These are phyloP conservation scores for Phyllosticta citribraziliensis DNA, from an alignment of 2,329 filamentous ascomycete genomes.

Conservation along the genomic window DNA sequence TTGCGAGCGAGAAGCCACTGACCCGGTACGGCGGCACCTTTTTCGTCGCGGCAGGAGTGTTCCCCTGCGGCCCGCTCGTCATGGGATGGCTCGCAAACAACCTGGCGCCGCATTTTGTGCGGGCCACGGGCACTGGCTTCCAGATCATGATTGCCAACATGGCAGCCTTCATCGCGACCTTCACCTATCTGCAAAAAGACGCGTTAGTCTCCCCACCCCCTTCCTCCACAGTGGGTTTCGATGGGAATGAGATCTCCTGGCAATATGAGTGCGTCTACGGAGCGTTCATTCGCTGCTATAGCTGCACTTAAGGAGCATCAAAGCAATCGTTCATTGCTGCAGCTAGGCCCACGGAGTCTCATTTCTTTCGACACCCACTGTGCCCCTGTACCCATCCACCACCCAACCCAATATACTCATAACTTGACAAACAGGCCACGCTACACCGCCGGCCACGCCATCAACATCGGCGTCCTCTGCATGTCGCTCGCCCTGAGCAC, in stretches of 20 bases:
- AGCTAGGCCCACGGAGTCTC: too few relatives aligned
- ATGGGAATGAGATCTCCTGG: too few relatives aligned
- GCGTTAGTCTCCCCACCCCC: slow-evolving; percentile 16
- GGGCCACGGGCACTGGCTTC: slow-evolving; percentile 43
- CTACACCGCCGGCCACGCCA: slow-evolving; percentile 13
- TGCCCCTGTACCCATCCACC: not conserved
- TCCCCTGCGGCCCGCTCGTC: slow-evolving; percentile 22
- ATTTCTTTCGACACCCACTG: not conserved
- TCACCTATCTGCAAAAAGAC: slow-evolving; percentile 40
- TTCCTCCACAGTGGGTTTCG: not conserved
- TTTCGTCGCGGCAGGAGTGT: slow-evolving; percentile 36
- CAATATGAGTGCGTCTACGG: too few relatives aligned
- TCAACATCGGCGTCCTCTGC: slow-evolving; percentile 9
- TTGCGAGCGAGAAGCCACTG: slow-evolving; percentile 28
- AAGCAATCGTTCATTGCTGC: too few relatives aligned
- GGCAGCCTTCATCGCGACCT: slow-evolving; percentile 41
- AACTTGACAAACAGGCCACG: slow-evolving; percentile 11
- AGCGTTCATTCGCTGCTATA: too few relatives aligned
- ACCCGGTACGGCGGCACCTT: slow-evolving; percentile 32
- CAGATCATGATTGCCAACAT: slow-evolving; percentile 38
- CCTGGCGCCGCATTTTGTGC: slow-evolving; percentile 46
- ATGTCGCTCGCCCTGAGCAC: slow-evolving; percentile 16
- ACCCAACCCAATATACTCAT: not conserved
- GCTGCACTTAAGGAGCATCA: too few relatives aligned
- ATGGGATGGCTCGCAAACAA: slow-evolving; percentile 38